Evolutionary conservation across 768 basidiomycete genomes (phyloP).

Genomic region (Suillus plorans): DNA sequence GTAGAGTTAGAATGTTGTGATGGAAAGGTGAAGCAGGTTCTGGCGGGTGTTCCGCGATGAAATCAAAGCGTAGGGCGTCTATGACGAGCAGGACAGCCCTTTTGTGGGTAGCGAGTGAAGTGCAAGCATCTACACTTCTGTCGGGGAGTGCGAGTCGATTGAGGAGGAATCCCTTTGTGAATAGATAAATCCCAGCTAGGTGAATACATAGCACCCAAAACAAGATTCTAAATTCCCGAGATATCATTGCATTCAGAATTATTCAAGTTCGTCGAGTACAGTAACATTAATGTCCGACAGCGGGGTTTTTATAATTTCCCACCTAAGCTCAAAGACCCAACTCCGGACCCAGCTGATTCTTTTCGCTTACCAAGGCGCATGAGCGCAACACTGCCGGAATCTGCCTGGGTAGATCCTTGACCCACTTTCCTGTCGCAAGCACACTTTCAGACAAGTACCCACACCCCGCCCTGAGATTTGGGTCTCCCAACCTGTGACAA

Average conservation of each 20-base stretch:
- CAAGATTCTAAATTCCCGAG: constrained; percentile 32
- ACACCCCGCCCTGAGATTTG: neutral
- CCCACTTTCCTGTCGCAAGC: neutral
- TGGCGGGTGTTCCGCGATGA: constrained; percentile 68
- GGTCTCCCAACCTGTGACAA: neutral
- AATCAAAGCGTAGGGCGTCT: constrained; percentile 93
- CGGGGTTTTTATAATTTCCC: neutral
- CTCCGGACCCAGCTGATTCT: neutral
- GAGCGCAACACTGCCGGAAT: neutral
- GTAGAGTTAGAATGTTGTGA: constrained; percentile 82
- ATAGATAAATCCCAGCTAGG: constrained; percentile 79
- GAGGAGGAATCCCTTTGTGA: constrained; percentile 90
- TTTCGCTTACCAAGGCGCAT: neutral
- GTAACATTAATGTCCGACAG: no score
- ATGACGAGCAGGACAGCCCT: constrained; percentile 86
- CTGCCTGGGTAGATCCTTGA: neutral
- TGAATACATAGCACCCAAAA: constrained; percentile 69
- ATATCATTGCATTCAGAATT: constrained; percentile 14
- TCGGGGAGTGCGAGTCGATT: constrained; percentile 49
- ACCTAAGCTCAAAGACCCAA: neutral
- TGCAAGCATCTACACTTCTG: constrained; percentile 34
- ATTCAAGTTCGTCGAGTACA: no score
- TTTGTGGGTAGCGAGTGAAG: constrained; percentile 58
- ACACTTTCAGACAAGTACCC: neutral
- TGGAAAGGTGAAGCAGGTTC: constrained; percentile 64